phyloP scores from a whole-genome alignment of 169 alveolate species.

The Plasmodium knowlesi region DNA sequence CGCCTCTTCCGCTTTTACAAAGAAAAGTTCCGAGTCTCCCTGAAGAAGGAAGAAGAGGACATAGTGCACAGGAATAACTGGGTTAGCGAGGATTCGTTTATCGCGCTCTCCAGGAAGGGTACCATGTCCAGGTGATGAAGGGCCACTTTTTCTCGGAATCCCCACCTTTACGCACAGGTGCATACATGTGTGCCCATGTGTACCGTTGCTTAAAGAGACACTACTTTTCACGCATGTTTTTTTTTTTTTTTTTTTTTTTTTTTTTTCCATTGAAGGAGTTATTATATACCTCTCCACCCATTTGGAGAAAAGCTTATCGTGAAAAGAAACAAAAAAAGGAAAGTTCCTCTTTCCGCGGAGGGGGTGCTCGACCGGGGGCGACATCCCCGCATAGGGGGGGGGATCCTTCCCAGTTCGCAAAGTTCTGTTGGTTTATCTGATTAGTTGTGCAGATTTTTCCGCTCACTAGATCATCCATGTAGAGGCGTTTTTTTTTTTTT shows the following conservation, averaged over 20 bases:
- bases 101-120: not conserved
- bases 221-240: not conserved
- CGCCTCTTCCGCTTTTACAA: slow-evolving; percentile 32
- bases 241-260: no score
- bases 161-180: not conserved
- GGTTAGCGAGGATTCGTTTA: slow-evolving; percentile 11
- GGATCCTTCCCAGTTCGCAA: not conserved
- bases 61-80: slow-evolving; percentile 26
- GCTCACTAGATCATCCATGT: not conserved
- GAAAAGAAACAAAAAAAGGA: not conserved
- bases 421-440: no score
- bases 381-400: not conserved
- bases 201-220: not conserved
- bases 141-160: not conserved
- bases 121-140: not conserved
- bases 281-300: not conserved
- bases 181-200: not conserved
- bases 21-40: slow-evolving; percentile 1
- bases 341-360: not conserved
- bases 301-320: not conserved
- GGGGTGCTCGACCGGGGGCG: not conserved
- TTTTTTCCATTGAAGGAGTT: not conserved
- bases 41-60: slow-evolving; percentile 33
- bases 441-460: not conserved
- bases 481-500: not conserved